Percentiles rank a stretch among this genome's conserved stretches.
Conservation (phyloP, 1,284 basidiomycete genomes). For the Sanghuangporus baumii region DNA sequence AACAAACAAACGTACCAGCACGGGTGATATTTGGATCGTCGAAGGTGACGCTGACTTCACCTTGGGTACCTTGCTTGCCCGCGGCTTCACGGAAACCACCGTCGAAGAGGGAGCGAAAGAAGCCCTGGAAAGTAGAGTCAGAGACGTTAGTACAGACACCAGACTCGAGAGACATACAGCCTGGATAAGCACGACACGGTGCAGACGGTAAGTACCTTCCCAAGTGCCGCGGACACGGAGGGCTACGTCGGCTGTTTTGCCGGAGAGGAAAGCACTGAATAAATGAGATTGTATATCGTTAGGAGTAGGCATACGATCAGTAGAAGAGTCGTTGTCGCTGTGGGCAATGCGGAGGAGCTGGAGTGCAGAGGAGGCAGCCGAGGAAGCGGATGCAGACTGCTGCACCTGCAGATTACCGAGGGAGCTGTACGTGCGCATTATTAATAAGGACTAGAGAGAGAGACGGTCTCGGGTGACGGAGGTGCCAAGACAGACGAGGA, state of each 20-base stretch:
- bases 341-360: not conserved
- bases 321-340: not conserved
- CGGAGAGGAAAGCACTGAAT: conserved; percentile 66
- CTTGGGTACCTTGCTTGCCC: conserved; percentile 22
- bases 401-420: not conserved
- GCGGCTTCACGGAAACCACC: conserved; percentile 70
- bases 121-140: conserved; percentile 64
- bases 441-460: conserved; percentile 1
- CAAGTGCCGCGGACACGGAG: conserved; percentile 67
- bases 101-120: conserved; percentile 81
- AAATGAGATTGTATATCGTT: conserved; percentile 62
- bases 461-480: not conserved
- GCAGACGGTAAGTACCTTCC: conserved; percentile 72
- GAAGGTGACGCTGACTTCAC: conserved; percentile 64
- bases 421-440: conserved; percentile 4
- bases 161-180: conserved; percentile 44
- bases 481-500: not conserved
- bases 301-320: conserved; percentile 2
- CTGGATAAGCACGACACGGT: conserved; percentile 82
- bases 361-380: not conserved
- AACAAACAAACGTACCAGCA: conserved; percentile 47
- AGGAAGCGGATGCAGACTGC: not conserved
- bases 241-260: conserved; percentile 70
- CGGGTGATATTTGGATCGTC: conserved; percentile 85
- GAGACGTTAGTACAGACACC: no score